These are phyloP conservation scores for Lachnellula hyalina DNA, from an alignment of 2,329 filamentous ascomycete genomes.

Conservation along the genomic window DNA sequence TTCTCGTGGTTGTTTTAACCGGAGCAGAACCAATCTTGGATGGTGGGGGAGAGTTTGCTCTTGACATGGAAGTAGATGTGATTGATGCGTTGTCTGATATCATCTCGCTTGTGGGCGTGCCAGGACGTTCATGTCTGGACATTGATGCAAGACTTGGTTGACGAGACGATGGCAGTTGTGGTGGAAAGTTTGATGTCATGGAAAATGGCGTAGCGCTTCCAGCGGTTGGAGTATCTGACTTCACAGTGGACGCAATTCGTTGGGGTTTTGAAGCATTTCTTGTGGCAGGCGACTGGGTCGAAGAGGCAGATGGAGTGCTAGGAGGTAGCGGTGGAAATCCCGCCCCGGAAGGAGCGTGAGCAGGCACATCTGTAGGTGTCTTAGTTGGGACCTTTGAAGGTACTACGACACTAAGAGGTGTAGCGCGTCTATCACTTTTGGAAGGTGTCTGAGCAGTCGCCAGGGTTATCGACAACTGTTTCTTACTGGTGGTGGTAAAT, in stretches of 20 bases:
- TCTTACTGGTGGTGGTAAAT: conserved; percentile 1
- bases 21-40: conserved; percentile 63
- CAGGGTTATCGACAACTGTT: not conserved
- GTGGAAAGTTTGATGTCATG: conserved; percentile 33
- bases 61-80: conserved; percentile 65
- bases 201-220: conserved; percentile 28
- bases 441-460: conserved; percentile 2
- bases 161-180: conserved; percentile 40
- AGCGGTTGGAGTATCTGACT: conserved; percentile 48
- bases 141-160: conserved; percentile 46
- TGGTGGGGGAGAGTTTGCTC: conserved; percentile 66
- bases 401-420: conserved; percentile 45
- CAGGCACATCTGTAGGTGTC: conserved; percentile 8
- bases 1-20: conserved; percentile 67
- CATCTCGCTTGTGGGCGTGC: conserved; percentile 67
- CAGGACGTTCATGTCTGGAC: conserved; percentile 49
- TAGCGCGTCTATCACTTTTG: conserved; percentile 26
- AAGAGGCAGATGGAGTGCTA: conserved; percentile 41
- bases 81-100: conserved; percentile 74
- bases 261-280: conserved; percentile 58
- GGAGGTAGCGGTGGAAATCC: conserved; percentile 49
- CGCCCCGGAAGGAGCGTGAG: conserved; percentile 20
- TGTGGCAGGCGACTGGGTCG: conserved; percentile 47
- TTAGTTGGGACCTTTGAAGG: conserved; percentile 35
- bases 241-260: conserved; percentile 64